A percentile compares a stretch with the other conserved stretches of the same genome.
phyloP scores from a whole-genome alignment of 495 filamentous ascomycete genomes.

The Chaetomidium leptoderma region DNA sequence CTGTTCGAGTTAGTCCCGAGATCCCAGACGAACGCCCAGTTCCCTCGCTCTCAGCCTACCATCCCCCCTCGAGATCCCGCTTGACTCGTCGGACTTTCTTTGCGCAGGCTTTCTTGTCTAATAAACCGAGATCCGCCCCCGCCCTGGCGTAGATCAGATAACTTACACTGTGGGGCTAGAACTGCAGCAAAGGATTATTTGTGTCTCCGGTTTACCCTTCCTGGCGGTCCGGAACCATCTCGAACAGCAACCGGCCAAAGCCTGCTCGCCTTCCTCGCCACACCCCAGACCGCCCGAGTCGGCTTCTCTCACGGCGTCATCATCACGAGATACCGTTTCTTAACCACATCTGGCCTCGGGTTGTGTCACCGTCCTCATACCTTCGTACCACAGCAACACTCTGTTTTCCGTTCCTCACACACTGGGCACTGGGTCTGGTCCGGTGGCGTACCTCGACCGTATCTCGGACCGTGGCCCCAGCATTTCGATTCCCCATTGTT shows the following conservation, averaged over 20 bases:
- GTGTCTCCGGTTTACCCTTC: conserved; percentile 6
- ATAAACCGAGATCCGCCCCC: neutral
- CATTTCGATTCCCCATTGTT: neutral
- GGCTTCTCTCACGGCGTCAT: neutral
- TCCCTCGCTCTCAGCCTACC: neutral
- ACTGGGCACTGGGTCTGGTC: neutral
- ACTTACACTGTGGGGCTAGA: conserved; percentile 16
- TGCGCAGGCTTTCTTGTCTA: neutral
- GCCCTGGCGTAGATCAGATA: conserved; percentile 23
- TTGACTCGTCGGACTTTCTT: neutral
- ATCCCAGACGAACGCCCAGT: neutral
- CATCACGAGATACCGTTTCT: neutral
- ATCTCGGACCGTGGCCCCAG: neutral
- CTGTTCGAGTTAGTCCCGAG: neutral
- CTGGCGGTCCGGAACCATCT: neutral
- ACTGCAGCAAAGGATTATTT: neutral
- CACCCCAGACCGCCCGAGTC: too few species aligned
- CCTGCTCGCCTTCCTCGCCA: neutral
- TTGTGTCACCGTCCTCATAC: neutral
- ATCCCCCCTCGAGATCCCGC: neutral
- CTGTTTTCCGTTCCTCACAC: neutral
- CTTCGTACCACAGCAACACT: neutral
- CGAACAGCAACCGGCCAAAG: neutral
- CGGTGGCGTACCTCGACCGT: conserved; percentile 12
- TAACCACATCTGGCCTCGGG: neutral